Conservation (phyloP, 306 rosid species). For the Macrotyloma uniflorum region DNA sequence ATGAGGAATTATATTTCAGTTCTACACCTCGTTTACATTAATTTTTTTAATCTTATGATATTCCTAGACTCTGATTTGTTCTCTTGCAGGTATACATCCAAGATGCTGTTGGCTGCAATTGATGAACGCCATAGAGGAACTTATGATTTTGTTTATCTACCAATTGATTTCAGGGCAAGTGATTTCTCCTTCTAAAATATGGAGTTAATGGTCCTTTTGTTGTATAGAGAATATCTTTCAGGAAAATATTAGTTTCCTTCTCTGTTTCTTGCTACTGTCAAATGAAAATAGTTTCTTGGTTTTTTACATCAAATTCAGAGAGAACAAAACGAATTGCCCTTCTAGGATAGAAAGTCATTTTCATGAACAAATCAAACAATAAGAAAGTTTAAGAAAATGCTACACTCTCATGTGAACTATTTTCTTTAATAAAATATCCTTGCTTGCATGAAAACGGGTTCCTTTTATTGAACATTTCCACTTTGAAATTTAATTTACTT, state of each 20-base stretch:
- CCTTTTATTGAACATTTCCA: constrained; percentile 12
- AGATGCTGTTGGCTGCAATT: constrained; percentile 72
- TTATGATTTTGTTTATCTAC: constrained; percentile 77
- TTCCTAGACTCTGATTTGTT: constrained; percentile 1
- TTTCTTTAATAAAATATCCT: background rate
- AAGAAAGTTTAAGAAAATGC: constrained; percentile 2
- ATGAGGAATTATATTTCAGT: background rate
- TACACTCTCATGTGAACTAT: background rate
- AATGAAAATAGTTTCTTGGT: background rate
- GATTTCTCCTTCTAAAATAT: background rate
- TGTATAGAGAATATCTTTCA: background rate
- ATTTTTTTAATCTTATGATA: background rate
- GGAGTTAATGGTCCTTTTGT: constrained; percentile 18
- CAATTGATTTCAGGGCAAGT: constrained; percentile 76
- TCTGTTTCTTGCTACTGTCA: background rate
- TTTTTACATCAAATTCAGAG: background rate
- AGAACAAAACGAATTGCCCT: background rate
- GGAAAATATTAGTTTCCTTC: background rate
- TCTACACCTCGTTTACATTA: background rate
- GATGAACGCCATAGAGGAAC: constrained; percentile 67
- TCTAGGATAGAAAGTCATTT: background rate
- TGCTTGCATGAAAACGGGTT: constrained; percentile 16
- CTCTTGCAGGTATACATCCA: constrained; percentile 66
- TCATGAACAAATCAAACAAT: background rate
- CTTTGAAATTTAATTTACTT: background rate